Evolutionary conservation across 768 basidiomycete genomes (phyloP), one percentile per base, ranked within the genome.

Genomic region (Boletus reticulatus): DNA sequence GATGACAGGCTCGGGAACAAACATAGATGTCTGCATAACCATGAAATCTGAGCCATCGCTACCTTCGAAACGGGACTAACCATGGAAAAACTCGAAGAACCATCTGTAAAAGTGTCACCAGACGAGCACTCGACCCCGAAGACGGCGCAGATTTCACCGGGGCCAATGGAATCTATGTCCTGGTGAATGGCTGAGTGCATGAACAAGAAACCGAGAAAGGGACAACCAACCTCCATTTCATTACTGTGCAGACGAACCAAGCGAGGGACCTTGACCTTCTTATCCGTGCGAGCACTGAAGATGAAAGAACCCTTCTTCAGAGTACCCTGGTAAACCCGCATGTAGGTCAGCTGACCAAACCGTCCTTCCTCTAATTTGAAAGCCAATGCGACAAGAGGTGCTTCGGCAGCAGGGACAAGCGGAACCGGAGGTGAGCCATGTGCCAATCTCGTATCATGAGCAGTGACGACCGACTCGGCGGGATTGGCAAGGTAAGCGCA

Each of bases 361-460:
- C 92, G 81, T 5, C 96, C 95, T 76, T 99, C 97, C 72, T 99
- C 97, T 43, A 99, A 78, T 77, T 99, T 99, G 83, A 99, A 99
- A 13, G 97, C 97, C 48, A 99, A 77, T 9, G 91, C 95, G 56
- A 99, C 89, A 29, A 98, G 79, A 4, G 95, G 92, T 0, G 92
- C 92, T 29, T 84, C 81, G 0, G 91, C 84, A 9, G 94, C 94
- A 31, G 95, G 94, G 10, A 80, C 78, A 17, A 98, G 81, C 0
- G 85, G 80, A 8, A 97, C 84, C 17, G 82, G 82, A 8, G 91
- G 85, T 0, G 90, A 80, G 24, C 76, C 75, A 0, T 79, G 67
- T 1, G 89, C 84, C 2, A 83, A 78, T n/a, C 78, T 80, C 0
- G 88, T 88, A 66, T 97, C 95, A 61, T 94, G 85, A 2, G 96